Evolutionary conservation across 1,284 basidiomycete species (phyloP).

Genomic region (Baeospora myosura): DNA sequence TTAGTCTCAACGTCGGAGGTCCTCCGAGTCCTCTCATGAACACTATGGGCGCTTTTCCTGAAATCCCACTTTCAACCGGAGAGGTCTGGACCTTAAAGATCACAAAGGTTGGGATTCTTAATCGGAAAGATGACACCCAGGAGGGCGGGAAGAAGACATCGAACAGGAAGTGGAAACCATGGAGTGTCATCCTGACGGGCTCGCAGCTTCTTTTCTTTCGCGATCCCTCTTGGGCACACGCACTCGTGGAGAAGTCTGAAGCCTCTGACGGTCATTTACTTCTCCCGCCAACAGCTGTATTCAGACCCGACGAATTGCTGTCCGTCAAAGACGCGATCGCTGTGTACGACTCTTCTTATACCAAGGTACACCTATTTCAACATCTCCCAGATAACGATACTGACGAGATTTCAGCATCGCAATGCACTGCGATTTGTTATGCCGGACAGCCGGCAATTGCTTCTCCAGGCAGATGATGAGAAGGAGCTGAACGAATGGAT

Average conservation of each 20-base stretch:
- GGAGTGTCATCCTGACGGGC: constrained; percentile 81
- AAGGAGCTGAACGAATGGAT: constrained; percentile 90
- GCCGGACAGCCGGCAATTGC: constrained; percentile 70
- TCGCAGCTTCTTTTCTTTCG: constrained; percentile 92
- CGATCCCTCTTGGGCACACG: constrained; percentile 65
- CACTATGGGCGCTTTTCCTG: constrained; percentile 16
- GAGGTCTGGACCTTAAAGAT: constrained; percentile 59
- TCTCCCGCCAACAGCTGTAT: constrained; percentile 48
- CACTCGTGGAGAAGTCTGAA: constrained; percentile 48
- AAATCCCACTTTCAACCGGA: constrained; percentile 16
- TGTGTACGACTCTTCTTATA: constrained; percentile 72
- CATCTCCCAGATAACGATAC: constrained; percentile 5
- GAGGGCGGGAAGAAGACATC: constrained; percentile 72
- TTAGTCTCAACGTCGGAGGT: constrained; percentile 36
- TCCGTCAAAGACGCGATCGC: constrained; percentile 77
- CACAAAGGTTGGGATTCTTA: constrained; percentile 77
- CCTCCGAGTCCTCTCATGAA: constrained; percentile 22
- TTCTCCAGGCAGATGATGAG: constrained; percentile 72
- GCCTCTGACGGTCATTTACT: constrained; percentile 31
- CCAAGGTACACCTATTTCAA: constrained; percentile 43
- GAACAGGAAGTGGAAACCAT: constrained; percentile 84
- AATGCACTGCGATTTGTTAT: constrained; percentile 78
- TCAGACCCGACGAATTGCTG: constrained; percentile 84
- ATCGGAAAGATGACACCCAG: constrained; percentile 76
- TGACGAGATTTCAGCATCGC: constrained; percentile 40